A percentile compares a stretch with the other conserved stretches of the same genome.
Evolutionary conservation across 352 stramenopile species (phyloP).

Genomic region (Plasmopara halstedii): DNA sequence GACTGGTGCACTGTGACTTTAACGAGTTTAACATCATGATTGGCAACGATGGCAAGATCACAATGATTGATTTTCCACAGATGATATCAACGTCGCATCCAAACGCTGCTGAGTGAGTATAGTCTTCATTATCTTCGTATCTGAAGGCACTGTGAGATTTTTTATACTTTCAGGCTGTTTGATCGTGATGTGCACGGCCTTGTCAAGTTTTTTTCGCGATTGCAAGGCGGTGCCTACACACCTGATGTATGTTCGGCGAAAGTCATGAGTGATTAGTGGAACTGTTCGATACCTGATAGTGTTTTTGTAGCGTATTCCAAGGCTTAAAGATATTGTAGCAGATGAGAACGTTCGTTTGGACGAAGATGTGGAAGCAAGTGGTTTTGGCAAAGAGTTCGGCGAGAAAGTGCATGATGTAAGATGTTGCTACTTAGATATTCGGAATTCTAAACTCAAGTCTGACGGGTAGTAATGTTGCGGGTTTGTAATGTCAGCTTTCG

Average conservation of each 20-base stretch:
- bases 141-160: slow-evolving; percentile 3
- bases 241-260: slow-evolving; percentile 66
- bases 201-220: slow-evolving; percentile 91
- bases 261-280: no score
- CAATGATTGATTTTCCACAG: slow-evolving; percentile 99
- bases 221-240: slow-evolving; percentile 74
- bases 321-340: slow-evolving; percentile 60
- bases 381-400: slow-evolving; percentile 73
- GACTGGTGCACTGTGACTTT: slow-evolving; percentile 99
- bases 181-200: slow-evolving; percentile 94
- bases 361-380: slow-evolving; percentile 68
- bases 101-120: slow-evolving; percentile 95
- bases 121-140: neutral
- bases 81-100: slow-evolving; percentile 98
- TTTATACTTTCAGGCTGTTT: slow-evolving; percentile 58
- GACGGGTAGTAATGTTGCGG: neutral
- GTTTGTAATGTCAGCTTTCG: slow-evolving; percentile 41
- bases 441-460: no score
- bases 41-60: slow-evolving; percentile 89
- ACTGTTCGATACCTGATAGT: no score
- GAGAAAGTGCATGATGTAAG: slow-evolving; percentile 59
- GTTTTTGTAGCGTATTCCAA: slow-evolving; percentile 43
- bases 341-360: slow-evolving; percentile 56
- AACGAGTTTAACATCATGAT: slow-evolving; percentile 99
- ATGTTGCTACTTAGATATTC: neutral